A percentile compares a stretch with the other conserved stretches of the same genome.
These are phyloP conservation scores for Hyaloperonospora arabidopsidis DNA, from an alignment of 352 stramenopile species.

Conservation along the genomic window DNA sequence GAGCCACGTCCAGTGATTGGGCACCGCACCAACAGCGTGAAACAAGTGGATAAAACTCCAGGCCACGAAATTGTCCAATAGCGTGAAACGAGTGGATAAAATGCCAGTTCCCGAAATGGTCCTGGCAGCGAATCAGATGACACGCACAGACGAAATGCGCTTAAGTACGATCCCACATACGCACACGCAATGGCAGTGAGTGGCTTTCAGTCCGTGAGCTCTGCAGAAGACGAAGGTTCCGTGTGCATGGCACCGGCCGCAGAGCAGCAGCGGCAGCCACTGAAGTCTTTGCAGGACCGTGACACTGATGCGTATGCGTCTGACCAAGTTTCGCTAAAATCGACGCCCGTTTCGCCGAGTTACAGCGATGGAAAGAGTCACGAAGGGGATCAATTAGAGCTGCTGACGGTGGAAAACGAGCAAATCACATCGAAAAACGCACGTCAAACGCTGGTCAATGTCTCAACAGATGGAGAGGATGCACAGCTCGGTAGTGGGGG, in stretches of 20 bases:
- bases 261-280: conserved; percentile 10
- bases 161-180: conserved; percentile 9
- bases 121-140: too few species aligned
- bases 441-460: background rate
- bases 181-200: background rate
- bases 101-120: too few species aligned
- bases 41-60: conserved; percentile 6
- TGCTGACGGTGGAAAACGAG: conserved; percentile 9
- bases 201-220: background rate
- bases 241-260: conserved; percentile 21
- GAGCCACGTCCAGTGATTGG: conserved; percentile 13
- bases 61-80: too few species aligned
- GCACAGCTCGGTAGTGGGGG: conserved; percentile 4
- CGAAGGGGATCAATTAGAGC: background rate
- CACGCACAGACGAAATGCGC: too few species aligned
- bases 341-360: conserved; percentile 5
- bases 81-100: too few species aligned
- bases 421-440: background rate
- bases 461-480: background rate
- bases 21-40: background rate
- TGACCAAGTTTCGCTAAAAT: conserved; percentile 16
- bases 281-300: background rate
- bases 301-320: conserved; percentile 14
- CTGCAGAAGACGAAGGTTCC: conserved; percentile 3
- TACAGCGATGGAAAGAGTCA: conserved; percentile 5